Evolutionary conservation across 139 green algal species (phyloP).

Genomic region (Eudorina sp.): DNA sequence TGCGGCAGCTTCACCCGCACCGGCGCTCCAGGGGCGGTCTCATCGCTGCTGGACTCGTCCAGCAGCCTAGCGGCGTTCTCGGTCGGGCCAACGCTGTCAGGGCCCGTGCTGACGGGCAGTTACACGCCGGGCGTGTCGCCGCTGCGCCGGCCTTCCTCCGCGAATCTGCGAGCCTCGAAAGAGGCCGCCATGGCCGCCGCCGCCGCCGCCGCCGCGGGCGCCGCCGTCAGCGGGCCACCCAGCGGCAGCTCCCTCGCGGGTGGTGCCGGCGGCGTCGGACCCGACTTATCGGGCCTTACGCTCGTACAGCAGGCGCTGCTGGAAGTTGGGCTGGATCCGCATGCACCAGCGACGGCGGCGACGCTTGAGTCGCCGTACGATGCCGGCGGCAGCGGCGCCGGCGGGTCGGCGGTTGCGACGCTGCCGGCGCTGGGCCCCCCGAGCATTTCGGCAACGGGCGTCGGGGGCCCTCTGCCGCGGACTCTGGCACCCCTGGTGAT

Average conservation of each 20-base stretch:
- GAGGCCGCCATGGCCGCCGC: not conserved
- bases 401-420: not conserved
- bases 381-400: not conserved
- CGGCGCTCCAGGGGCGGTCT: not conserved
- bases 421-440: not conserved
- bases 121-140: not conserved
- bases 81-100: too few species aligned
- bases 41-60: not conserved
- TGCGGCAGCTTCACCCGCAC: not conserved
- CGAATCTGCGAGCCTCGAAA: not conserved
- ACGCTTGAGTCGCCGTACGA: not conserved
- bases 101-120: not conserved
- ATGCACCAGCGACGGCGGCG: not conserved
- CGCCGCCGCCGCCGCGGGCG: not conserved
- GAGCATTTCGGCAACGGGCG: not conserved
- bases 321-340: conserved; percentile 2
- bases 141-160: not conserved
- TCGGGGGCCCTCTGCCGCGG: not conserved
- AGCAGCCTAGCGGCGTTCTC: not conserved
- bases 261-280: not conserved
- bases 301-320: conserved; percentile 1
- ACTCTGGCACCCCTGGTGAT: not conserved
- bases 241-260: too few species aligned
- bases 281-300: not conserved
- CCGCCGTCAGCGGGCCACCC: not conserved